Evolutionary conservation across 192 early-diverging fungal genomes (phyloP), one percentile per base, ranked within the genome.

Genomic region (Coemansia sp.): DNA sequence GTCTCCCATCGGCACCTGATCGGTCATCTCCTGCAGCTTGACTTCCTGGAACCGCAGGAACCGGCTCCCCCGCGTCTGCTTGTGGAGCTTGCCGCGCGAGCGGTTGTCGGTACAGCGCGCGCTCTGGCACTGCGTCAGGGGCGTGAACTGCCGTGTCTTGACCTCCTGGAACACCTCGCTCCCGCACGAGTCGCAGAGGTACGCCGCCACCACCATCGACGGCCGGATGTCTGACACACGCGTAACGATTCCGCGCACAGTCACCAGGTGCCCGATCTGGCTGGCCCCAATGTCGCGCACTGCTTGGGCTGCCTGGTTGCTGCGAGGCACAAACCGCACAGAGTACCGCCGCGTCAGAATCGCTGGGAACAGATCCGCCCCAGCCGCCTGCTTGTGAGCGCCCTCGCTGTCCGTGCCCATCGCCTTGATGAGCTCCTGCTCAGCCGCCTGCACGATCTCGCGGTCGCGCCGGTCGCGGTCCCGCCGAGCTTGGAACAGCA

Each of bases 1-100:
- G 79, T 97, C 95, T 67, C 97, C 97, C 80, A 97, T 96, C 60
- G 97, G 97, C 20, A 99, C 95, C 91, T 99, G 97, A 82, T 99
- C 95, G 27, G 96, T 92, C 87, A 96, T 78, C 78, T 99, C 97
- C 82, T 99, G 97, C 60, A 99, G 71, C 78, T 94, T 95, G 71
- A 97, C 92, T 79, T 99, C 97, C 81, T 99, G 97, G 85, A 97
- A 97, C 69, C 92, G 91, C 77, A 95, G 73, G 71, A 99, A 95
- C 67, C 96, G 95, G 68, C 89, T 94, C 29, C 93, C 94, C 62
- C 96, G 90, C 10, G 94, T 97, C 76, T 97, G 95, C 88, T 92
- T 87, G 76, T 93, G 89, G 55, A 99, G 87, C 63, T 90, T 89
- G 16, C 97, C 97, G 67, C 90, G 91, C 42, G 87, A 83, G 16